phyloP scores from a whole-genome alignment of 805 yeast genomes.

The Suhomyces xylopsoci region DNA sequence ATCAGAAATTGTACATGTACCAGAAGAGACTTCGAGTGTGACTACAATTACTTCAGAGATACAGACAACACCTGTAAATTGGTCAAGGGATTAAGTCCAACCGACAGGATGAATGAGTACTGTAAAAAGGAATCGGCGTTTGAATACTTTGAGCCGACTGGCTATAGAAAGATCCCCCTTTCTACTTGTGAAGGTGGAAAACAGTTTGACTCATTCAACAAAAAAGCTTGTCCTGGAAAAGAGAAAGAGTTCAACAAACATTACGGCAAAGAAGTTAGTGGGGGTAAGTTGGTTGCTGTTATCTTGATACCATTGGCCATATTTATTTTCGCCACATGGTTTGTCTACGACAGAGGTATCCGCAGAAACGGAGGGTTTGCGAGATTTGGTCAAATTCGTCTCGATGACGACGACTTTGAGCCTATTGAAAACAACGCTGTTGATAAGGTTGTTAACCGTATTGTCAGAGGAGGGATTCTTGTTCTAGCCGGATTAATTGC shows the following conservation, averaged over 20 bases:
- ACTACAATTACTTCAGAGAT: conserved; percentile 71
- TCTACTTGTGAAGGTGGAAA: conserved; percentile 85
- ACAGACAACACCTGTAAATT: conserved; percentile 82
- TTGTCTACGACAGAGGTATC: conserved; percentile 78
- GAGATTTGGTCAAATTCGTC: conserved; percentile 80
- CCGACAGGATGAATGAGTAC: conserved; percentile 53
- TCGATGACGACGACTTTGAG: conserved; percentile 64
- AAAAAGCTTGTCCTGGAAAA: conserved; percentile 86
- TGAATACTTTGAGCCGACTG: conserved; percentile 86
- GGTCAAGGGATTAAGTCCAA: conserved; percentile 69
- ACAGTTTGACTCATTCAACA: conserved; percentile 59
- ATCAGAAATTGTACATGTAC: conserved; percentile 77
- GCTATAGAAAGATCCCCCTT: conserved; percentile 81
- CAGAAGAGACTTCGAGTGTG: conserved; percentile 90
- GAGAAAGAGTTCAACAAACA: conserved; percentile 57
- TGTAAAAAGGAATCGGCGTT: conserved; percentile 57
- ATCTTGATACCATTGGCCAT: conserved; percentile 57
- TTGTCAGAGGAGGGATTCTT: conserved; percentile 57
- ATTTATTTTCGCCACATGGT: conserved; percentile 53
- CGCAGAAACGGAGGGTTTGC: conserved; percentile 74
- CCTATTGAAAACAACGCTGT: conserved; percentile 61
- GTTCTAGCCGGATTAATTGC: conserved; percentile 41
- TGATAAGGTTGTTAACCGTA: conserved; percentile 56
- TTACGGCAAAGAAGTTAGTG: conserved; percentile 53
- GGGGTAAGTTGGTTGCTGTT: conserved; percentile 51